Base-by-base conservation (phyloP, 2,329 filamentous ascomycete genomes). In the Paecilomyces dactylethromorphus region DNA sequence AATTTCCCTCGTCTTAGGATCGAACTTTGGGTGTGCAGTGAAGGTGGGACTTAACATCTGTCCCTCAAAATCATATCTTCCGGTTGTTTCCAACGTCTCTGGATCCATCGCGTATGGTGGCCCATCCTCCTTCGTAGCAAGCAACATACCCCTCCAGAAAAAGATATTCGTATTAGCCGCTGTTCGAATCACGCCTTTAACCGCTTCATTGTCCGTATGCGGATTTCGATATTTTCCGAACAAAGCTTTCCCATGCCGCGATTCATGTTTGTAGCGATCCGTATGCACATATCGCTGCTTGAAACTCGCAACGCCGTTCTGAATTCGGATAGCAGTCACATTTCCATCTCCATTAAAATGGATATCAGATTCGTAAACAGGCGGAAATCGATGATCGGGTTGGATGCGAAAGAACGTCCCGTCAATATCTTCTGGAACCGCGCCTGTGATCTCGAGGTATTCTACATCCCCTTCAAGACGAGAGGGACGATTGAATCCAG, bases 201-300 rank as follows among this genome's bases (percentile, higher is more conserved):
- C 82, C 60, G 76, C 55, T 32, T 59, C 58, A 31, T 57, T 78
- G 67, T 83, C 81, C 56, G 82, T 84, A 61, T 77, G 83, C 0
- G 81, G 81, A 64, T 86, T 86, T n/a, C 83, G 74, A 62, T 86
- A 86, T 45, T 78, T 74, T 0, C 83, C 83, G 56, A 86, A 83
- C 13, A 86, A 66, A 0, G 71, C 67, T 39, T 66, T 71, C 13
- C 71, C 57, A 2, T 74, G 76, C 49, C 68, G 69, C 3, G 66
- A 71, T 60, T 79, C 76, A 10, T 70, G 69, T 54, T 71, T 68
- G 61, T 71, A 78, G 1, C 76, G 68, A 56, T 79, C 75, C 0
- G 77, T 79, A 18, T 74, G 70, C n/a, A 78, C 74, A 62, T 74
- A 79, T 35, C 72, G 68, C 32, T 76, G 75, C 59, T 73, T 75